Percentiles rank a stretch among this genome's conserved stretches.
phyloP scores from a whole-genome alignment of 176 grass and related monocot genomes.

The Avena sativa region DNA sequence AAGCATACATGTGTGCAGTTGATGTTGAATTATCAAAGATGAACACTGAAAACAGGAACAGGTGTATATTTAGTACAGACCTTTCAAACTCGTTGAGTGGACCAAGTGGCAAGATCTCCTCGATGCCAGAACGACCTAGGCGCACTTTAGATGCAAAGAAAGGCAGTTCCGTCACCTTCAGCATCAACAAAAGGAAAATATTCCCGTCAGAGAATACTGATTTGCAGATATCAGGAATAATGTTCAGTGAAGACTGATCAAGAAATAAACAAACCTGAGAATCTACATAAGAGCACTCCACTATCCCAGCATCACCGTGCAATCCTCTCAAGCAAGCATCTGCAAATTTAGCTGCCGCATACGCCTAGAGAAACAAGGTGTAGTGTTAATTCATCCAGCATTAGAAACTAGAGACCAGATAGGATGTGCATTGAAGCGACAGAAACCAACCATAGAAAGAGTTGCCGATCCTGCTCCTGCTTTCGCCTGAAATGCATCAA shows the following conservation, averaged over 20 bases:
- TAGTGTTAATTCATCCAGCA: constrained; percentile 13
- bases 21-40: constrained; percentile 9
- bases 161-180: constrained; percentile 82
- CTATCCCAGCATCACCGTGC: constrained; percentile 73
- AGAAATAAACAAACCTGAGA: constrained; percentile 57
- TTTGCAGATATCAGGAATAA: constrained; percentile 7
- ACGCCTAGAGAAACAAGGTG: constrained; percentile 48
- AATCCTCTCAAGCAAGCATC: constrained; percentile 82
- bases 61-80: constrained; percentile 23
- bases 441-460: constrained; percentile 78
- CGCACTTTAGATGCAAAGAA: constrained; percentile 92
- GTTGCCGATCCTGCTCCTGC: constrained; percentile 85
- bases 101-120: constrained; percentile 81
- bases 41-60: background rate
- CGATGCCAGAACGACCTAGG: constrained; percentile 60
- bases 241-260: background rate
- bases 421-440: background rate
- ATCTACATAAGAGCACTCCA: constrained; percentile 86
- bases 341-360: constrained; percentile 80
- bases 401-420: background rate
- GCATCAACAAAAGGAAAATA: constrained; percentile 19
- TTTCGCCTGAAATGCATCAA: constrained; percentile 72
- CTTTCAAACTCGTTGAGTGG: constrained; percentile 87
- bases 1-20: background rate
- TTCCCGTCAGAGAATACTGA: background rate